These are phyloP conservation scores for Eutrema yunnanense DNA, from an alignment of 345 rosid genomes.

Conservation along the genomic window DNA sequence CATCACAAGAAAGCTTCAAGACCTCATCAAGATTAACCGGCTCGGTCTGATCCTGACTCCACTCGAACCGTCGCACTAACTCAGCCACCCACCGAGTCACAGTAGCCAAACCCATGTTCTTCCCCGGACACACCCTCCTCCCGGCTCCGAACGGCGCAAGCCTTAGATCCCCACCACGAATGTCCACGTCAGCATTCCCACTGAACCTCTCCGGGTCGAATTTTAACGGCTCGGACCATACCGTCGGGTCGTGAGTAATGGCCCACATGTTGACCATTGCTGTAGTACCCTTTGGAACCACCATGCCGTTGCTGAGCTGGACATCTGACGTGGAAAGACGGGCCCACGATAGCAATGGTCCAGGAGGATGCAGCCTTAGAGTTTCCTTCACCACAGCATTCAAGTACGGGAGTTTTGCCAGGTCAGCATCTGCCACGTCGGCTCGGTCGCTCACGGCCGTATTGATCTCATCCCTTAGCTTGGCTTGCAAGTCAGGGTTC, in stretches of 20 bases:
- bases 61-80: constrained; percentile 49
- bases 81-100: constrained; percentile 77
- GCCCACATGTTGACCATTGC: constrained; percentile 99
- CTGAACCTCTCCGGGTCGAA: constrained; percentile 69
- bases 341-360: constrained; percentile 91
- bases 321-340: constrained; percentile 79
- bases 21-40: constrained; percentile 66
- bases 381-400: constrained; percentile 76
- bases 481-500: constrained; percentile 52
- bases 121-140: constrained; percentile 86
- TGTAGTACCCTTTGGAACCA: constrained; percentile 67
- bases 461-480: constrained; percentile 41
- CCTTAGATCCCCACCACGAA: constrained; percentile 61
- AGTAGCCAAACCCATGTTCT: constrained; percentile 61
- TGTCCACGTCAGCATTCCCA: constrained; percentile 46
- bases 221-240: constrained; percentile 57
- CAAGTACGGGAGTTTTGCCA: constrained; percentile 59
- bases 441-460: background rate
- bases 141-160: constrained; percentile 95
- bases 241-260: constrained; percentile 58
- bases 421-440: constrained; percentile 39
- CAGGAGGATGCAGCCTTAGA: constrained; percentile 81
- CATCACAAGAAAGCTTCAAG: constrained; percentile 88
- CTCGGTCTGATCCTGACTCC: constrained; percentile 37
- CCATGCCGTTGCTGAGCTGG: constrained; percentile 70